These are phyloP conservation scores for Amaranthus hypochondriacus DNA, from an alignment of 148 eudicot genomes.

Conservation along the genomic window DNA sequence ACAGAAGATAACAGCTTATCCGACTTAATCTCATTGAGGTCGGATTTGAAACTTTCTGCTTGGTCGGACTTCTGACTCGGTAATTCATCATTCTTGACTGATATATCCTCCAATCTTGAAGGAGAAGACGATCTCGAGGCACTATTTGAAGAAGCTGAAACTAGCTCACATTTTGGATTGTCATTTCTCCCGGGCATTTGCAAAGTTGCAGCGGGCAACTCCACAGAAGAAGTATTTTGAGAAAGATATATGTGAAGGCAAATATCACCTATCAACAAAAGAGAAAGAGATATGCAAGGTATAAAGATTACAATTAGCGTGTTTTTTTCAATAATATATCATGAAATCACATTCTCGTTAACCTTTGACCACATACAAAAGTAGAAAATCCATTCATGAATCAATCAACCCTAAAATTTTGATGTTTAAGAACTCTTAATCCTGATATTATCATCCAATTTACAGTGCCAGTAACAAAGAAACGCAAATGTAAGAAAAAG, in stretches of 20 bases:
- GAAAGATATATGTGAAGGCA: conserved; percentile 79
- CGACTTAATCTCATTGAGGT: conserved; percentile 27
- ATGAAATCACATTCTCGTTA: no score
- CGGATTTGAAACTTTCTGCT: conserved; percentile 36
- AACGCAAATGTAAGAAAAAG: no score
- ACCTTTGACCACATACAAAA: no score
- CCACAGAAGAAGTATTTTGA: conserved; percentile 46
- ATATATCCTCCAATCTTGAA: conserved; percentile 30
- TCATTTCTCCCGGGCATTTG: conserved; percentile 21
- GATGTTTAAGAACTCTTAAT: no score
- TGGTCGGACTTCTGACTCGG: conserved; percentile 33
- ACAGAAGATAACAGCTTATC: conserved; percentile 41
- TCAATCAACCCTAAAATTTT: no score
- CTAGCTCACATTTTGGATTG: conserved; percentile 34
- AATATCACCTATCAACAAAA: conserved; percentile 55
- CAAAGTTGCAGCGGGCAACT: conserved; percentile 25
- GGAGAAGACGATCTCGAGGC: conserved; percentile 49
- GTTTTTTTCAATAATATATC: no score
- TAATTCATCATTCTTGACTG: conserved; percentile 47
- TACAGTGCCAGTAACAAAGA: no score
- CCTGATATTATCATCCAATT: no score
- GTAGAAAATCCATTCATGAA: no score
- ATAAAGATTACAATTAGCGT: no score
- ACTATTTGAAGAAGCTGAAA: conserved; percentile 35
- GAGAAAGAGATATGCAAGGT: not conserved